Evolutionary conservation across 2,329 filamentous ascomycete genomes (phyloP).

Genomic region (Sporothrix pseudoabietina): DNA sequence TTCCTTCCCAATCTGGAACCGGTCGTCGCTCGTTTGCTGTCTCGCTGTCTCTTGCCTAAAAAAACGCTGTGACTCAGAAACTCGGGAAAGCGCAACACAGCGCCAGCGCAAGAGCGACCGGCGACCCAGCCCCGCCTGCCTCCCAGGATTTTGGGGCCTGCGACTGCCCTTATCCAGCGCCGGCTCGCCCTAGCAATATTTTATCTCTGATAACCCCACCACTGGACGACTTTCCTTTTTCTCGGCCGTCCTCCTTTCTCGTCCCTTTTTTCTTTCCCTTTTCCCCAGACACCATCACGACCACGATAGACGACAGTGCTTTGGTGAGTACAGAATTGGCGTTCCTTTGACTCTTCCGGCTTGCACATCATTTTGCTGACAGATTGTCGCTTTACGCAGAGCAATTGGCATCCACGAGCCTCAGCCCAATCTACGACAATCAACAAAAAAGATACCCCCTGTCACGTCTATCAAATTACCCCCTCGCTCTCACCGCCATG

Average conservation of each 20-base stretch:
- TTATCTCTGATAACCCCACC: slow-evolving; percentile 27
- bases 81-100: neutral
- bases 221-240: neutral
- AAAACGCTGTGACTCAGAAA: slow-evolving; percentile 35
- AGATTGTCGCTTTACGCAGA: neutral
- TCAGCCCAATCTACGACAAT: neutral
- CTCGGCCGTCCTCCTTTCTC: neutral
- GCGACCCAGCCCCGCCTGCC: slow-evolving; percentile 32
- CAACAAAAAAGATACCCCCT: neutral
- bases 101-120: neutral
- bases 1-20: slow-evolving; percentile 31
- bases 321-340: neutral
- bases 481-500: slow-evolving; percentile 15
- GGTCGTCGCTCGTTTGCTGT: slow-evolving; percentile 11
- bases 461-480: neutral
- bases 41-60: slow-evolving; percentile 29
- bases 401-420: slow-evolving; percentile 2
- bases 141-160: slow-evolving; percentile 14
- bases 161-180: slow-evolving; percentile 23
- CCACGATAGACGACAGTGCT: slow-evolving; percentile 18
- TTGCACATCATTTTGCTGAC: neutral
- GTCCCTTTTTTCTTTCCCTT: neutral
- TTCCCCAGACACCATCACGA: neutral
- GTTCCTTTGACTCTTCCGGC: neutral
- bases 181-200: slow-evolving; percentile 23